Conservation (phyloP, 1,284 basidiomycete species). For the Rhodotorula sp. region DNA sequence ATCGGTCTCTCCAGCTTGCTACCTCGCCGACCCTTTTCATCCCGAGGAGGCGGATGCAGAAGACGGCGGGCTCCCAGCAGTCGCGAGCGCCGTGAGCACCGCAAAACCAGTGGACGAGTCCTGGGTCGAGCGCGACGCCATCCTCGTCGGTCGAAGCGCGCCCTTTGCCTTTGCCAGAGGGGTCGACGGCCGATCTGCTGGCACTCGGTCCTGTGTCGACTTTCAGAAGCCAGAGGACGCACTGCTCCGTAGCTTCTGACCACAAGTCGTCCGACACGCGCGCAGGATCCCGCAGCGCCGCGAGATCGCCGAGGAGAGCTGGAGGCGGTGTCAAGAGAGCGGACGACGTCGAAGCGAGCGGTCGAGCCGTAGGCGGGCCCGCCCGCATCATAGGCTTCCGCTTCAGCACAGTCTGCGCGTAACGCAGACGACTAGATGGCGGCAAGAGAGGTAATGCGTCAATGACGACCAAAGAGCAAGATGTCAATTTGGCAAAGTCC, state of each 20-base stretch:
- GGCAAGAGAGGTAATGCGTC: too few relatives aligned
- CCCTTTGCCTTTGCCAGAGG: constrained; percentile 17
- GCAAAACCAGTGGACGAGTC: constrained; percentile 38
- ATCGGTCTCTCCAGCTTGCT: constrained; percentile 27
- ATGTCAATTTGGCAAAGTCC: too few relatives aligned
- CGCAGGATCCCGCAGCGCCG: constrained; percentile 11
- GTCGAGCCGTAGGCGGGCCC: not conserved
- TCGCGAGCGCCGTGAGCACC: constrained; percentile 28
- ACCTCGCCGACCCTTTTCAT: constrained; percentile 35
- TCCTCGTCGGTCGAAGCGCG: constrained; percentile 11
- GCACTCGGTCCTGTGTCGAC: not conserved
- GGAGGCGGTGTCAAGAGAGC: constrained; percentile 8
- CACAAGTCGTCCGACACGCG: constrained; percentile 30
- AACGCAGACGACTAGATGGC: too few relatives aligned
- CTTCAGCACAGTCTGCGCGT: too few relatives aligned
- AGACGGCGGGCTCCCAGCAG: constrained; percentile 35
- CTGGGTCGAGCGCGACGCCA: constrained; percentile 8
- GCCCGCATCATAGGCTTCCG: too few relatives aligned
- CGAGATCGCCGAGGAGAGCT: constrained; percentile 16
- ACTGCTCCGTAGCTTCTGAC: constrained; percentile 31
- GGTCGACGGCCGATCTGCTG: not conserved
- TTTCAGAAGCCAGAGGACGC: constrained; percentile 30
- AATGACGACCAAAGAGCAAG: too few relatives aligned
- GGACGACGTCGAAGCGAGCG: not conserved
- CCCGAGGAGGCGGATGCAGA: constrained; percentile 29